These are phyloP conservation scores for Malbranchea cinnamomea DNA, from an alignment of 2,329 filamentous ascomycete genomes.

Conservation along the genomic window DNA sequence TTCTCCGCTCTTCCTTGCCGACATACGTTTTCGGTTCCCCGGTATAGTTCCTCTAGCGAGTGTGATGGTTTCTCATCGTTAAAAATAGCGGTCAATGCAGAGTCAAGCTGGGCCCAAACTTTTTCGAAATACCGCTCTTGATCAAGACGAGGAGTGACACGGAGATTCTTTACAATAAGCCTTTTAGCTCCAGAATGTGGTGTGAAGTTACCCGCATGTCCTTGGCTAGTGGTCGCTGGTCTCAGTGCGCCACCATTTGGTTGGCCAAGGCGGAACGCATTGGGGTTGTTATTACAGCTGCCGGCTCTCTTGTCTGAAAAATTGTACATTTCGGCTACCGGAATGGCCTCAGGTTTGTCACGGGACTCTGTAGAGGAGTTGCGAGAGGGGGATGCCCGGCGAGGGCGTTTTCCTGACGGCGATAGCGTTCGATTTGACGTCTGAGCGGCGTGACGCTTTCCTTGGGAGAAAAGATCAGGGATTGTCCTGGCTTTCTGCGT, in stretches of 20 bases:
- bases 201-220: conserved; percentile 46
- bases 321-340: conserved; percentile 38
- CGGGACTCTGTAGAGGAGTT: conserved; percentile 1
- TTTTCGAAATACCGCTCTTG: conserved; percentile 64
- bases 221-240: no score
- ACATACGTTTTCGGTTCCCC: conserved; percentile 83
- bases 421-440: conserved; percentile 15
- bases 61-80: conserved; percentile 44
- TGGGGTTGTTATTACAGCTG: no score
- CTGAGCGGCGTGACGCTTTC: conserved; percentile 10
- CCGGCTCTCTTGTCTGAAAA: conserved; percentile 29
- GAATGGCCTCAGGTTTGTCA: no score
- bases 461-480: conserved; percentile 29
- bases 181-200: conserved; percentile 66
- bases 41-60: conserved; percentile 80
- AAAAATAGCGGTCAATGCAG: conserved; percentile 61
- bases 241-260: conserved; percentile 1
- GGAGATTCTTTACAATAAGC: conserved; percentile 86
- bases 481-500: conserved; percentile 24
- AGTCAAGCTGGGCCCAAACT: conserved; percentile 58
- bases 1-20: conserved; percentile 56
- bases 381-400: conserved; percentile 3
- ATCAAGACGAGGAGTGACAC: conserved; percentile 47
- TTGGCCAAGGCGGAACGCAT: conserved; percentile 12
- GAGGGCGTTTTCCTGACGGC: conserved; percentile 27